Evolutionary conservation across 192 early-diverging fungal genomes (phyloP).

Genomic region (Entomortierella chlamydospora): DNA sequence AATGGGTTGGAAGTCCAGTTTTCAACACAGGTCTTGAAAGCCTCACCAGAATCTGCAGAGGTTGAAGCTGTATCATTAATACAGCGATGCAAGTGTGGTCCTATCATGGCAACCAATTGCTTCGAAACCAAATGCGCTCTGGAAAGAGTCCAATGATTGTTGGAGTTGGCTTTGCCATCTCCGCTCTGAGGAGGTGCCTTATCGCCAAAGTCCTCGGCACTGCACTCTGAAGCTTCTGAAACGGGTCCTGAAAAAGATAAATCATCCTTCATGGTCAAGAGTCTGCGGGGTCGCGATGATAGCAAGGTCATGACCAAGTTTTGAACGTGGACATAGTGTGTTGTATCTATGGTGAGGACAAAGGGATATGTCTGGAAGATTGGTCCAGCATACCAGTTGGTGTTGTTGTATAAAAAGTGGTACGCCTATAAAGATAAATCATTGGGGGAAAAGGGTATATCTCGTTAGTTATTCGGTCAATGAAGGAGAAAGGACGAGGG

Average conservation of each 20-base stretch:
- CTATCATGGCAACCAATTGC: constrained; percentile 35
- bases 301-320: constrained; percentile 39
- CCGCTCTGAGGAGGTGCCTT: neutral
- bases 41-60: constrained; percentile 15
- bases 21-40: constrained; percentile 28
- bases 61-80: neutral
- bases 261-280: constrained; percentile 52
- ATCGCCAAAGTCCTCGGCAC: constrained; percentile 37
- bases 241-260: constrained; percentile 20
- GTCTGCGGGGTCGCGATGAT: constrained; percentile 21
- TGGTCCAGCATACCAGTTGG: constrained; percentile 46
- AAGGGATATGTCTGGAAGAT: constrained; percentile 39
- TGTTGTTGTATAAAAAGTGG: constrained; percentile 52
- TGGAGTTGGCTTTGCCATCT: neutral
- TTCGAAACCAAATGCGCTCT: constrained; percentile 41
- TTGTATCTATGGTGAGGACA: constrained; percentile 45
- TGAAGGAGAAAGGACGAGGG: neutral
- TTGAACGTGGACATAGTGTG: constrained; percentile 45
- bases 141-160: constrained; percentile 42
- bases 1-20: constrained; percentile 33
- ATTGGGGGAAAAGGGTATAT: neutral
- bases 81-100: constrained; percentile 43
- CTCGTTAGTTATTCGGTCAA: neutral
- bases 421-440: constrained; percentile 14
- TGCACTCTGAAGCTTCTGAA: constrained; percentile 45